phyloP scores from a whole-genome alignment of 495 filamentous ascomycete genomes.

The Chaetomium tenue region DNA sequence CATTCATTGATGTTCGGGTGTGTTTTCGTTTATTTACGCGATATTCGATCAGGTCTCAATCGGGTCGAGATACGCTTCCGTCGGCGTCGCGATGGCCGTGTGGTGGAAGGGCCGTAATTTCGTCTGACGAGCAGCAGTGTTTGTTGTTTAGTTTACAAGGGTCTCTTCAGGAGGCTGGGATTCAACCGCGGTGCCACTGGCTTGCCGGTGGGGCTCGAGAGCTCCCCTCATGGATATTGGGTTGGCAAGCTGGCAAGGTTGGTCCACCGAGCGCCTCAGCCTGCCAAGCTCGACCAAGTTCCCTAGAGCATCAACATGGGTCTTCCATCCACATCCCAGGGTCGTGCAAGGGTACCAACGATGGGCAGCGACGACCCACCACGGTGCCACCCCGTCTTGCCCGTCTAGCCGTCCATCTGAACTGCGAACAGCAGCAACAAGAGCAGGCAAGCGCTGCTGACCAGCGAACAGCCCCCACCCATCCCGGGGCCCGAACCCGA shows the following conservation, averaged over 20 bases:
- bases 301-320: constrained; percentile 7
- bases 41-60: constrained; percentile 12
- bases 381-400: no score
- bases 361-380: not conserved
- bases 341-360: not conserved
- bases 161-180: constrained; percentile 9
- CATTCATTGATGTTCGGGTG: constrained; percentile 28
- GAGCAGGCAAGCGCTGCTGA: constrained; percentile 11
- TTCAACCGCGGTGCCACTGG: constrained; percentile 6
- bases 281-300: constrained; percentile 7
- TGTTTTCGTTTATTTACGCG: constrained; percentile 17
- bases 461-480: not conserved
- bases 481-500: constrained; percentile 16
- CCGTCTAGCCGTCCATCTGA: no score
- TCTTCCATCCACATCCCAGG: not conserved
- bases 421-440: not conserved
- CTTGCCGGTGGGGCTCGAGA: not conserved
- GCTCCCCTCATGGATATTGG: not conserved
- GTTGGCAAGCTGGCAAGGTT: not conserved
- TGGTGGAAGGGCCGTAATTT: not conserved
- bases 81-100: constrained; percentile 5
- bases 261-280: constrained; percentile 9
- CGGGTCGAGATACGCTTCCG: not conserved
- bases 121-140: constrained; percentile 7
- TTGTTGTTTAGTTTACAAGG: constrained; percentile 15